These are phyloP conservation scores for Hypoxylon fragiforme DNA, from an alignment of 495 filamentous ascomycete genomes.

Conservation along the genomic window DNA sequence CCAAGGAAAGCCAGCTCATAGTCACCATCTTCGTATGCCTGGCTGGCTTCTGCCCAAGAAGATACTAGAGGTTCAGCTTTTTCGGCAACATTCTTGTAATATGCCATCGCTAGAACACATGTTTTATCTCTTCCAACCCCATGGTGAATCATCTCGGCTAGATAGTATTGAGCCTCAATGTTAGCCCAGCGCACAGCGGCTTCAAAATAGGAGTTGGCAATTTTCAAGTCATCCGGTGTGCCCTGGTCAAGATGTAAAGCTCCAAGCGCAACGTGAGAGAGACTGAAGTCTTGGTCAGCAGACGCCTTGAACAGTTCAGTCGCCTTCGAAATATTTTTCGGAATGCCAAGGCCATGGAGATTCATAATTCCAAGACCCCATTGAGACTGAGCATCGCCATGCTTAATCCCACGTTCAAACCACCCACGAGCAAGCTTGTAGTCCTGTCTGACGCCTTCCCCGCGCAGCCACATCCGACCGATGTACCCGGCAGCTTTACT, in stretches of 20 bases:
- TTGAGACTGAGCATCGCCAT: conserved; percentile 83
- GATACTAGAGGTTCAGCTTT: conserved; percentile 83
- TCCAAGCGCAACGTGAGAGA: conserved; percentile 82
- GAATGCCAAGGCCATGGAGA: conserved; percentile 80
- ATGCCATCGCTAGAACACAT: conserved; percentile 77
- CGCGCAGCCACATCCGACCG: conserved; percentile 89
- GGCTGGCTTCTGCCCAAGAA: conserved; percentile 82
- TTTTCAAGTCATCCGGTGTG: conserved; percentile 60
- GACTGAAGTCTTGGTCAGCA: conserved; percentile 80
- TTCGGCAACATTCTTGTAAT: conserved; percentile 95
- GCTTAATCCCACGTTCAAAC: conserved; percentile 81
- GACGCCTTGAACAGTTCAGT: conserved; percentile 80
- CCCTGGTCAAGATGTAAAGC: conserved; percentile 90
- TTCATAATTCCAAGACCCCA: conserved; percentile 86
- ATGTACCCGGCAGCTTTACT: conserved; percentile 89
- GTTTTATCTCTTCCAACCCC: conserved; percentile 80
- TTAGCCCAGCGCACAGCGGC: conserved; percentile 85
- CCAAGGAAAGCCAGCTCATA: conserved; percentile 80
- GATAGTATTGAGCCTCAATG: conserved; percentile 93
- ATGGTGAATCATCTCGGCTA: conserved; percentile 84
- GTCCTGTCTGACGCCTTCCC: conserved; percentile 84
- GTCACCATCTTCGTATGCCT: conserved; percentile 82
- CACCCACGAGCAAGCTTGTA: conserved; percentile 75
- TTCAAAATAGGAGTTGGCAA: conserved; percentile 86
- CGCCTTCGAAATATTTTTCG: conserved; percentile 72